Evolutionary conservation across 176 grass and related monocot species (phyloP).

Genomic region (Miscanthus lutarioriparius): DNA sequence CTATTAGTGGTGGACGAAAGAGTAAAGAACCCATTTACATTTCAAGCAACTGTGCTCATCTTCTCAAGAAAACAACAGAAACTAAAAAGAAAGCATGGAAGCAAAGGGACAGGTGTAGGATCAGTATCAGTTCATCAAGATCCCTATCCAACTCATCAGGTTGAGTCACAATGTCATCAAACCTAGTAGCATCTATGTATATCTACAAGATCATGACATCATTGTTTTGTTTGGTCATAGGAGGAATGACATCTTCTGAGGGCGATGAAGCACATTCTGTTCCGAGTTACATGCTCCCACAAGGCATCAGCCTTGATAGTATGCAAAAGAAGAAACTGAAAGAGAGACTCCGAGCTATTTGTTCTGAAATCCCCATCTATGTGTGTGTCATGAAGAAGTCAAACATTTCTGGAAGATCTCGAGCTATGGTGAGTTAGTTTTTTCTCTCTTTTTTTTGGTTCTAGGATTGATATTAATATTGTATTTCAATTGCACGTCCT

Average conservation of each 20-base stretch:
- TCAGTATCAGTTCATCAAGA: background rate
- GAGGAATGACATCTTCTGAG: background rate
- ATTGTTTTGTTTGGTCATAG: background rate
- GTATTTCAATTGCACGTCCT: background rate
- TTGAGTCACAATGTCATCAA: background rate
- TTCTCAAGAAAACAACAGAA: background rate
- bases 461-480: background rate
- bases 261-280: background rate
- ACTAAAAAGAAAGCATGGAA: background rate
- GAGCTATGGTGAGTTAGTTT: background rate
- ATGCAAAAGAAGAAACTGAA: background rate
- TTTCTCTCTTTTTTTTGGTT: background rate
- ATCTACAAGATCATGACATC: background rate
- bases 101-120: background rate
- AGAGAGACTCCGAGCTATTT: background rate
- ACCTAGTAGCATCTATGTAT: background rate
- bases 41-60: background rate
- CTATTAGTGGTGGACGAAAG: background rate
- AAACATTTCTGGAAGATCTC: background rate
- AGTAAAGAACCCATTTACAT: background rate
- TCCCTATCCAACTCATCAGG: background rate
- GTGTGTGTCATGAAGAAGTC: background rate
- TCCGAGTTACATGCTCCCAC: background rate
- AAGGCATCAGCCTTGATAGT: background rate
- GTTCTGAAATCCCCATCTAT: slow-evolving; percentile 22